Base-by-base conservation (phyloP, 202 grass and related monocot genomes). In the Cymbopogon flexuosus region DNA sequence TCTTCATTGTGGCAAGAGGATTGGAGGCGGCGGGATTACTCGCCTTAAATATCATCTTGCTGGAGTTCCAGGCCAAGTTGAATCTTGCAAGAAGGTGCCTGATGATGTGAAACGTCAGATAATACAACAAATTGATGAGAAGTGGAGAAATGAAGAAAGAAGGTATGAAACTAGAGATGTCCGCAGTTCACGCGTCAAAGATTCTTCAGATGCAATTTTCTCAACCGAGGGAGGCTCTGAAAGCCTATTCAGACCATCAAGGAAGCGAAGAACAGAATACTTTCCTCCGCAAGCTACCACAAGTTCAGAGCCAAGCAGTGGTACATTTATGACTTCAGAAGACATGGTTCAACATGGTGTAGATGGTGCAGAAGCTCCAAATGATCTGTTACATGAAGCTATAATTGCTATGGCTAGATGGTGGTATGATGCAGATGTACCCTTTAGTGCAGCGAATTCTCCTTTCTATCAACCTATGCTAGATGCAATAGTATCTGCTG, bases 21-120 rank as follows among this genome's bases (percentile, higher is more conserved):
- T 88, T 47, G 78, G 81, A 67, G 89, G 85, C 0, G 89, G 89
- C 3, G 87, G 89, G 59, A 92, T 95, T 80, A 92, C 89, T 15
- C 87, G 89, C 24, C 85, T 95, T 12, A 94, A 94, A 56, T 72
- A 92, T 63, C 89, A 95, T 85, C 87, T 92, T 79, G 89, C 87
- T 36, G 89, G 92, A 81, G 80, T 91, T 87, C 86, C 82, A 65
- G 89, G 92, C 8, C 89, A 95, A 72, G 87, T 95, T 75, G 84
- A 82, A 86, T 76, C 88, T 67, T 95, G 89, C 65, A 86, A 85
- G 75, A 92, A 95, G 72, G 89, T 95, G n/a, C 92, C 89, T 15
- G 58, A 79, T 77, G 87, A 95, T 79, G 86, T 95, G 65, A 81
- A 77, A 84, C 73, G 36, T 61, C 92, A 92, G 75, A 88, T 95